A percentile compares a stretch with the other conserved stretches of the same genome.
These are phyloP conservation scores for Fibroporia radiculosa DNA, from an alignment of 768 basidiomycete species.

Conservation along the genomic window DNA sequence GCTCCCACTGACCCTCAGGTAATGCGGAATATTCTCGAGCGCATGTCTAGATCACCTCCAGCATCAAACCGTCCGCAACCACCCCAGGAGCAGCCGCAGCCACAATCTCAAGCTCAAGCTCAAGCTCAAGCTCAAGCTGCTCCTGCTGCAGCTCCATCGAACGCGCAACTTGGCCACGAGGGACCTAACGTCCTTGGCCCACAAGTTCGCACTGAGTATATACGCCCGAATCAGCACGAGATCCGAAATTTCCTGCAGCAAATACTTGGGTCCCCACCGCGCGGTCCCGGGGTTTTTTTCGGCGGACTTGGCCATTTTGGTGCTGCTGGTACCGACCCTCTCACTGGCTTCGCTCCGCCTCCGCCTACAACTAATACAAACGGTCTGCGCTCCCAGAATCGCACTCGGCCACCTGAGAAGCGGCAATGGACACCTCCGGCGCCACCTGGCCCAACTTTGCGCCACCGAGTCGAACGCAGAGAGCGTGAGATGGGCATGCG, in stretches of 20 bases:
- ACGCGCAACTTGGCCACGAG: neutral
- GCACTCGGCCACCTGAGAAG: conserved; percentile 25
- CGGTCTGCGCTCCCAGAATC: conserved; percentile 10
- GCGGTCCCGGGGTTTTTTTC: too few relatives aligned
- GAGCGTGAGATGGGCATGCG: conserved; percentile 68
- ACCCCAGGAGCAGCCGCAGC: conserved; percentile 3
- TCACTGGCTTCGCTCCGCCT: neutral
- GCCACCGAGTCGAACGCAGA: conserved; percentile 63
- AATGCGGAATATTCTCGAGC: conserved; percentile 8
- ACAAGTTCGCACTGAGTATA: neutral
- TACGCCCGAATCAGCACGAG: too few relatives aligned
- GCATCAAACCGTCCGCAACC: conserved; percentile 6
- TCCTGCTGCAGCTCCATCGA: neutral
- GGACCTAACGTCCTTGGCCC: neutral
- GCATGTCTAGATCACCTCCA: conserved; percentile 5
- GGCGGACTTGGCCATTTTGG: neutral
- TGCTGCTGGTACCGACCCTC: neutral
- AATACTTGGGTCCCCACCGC: neutral
- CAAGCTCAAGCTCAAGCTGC: neutral
- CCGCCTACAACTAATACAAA: neutral
- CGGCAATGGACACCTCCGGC: conserved; percentile 53
- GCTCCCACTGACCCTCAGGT: conserved; percentile 2
- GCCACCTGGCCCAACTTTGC: conserved; percentile 61
- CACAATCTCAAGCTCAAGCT: conserved; percentile 10
- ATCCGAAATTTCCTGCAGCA: neutral